Evolutionary conservation across 225 moss, liverwort and hornwort genomes (phyloP).

Genomic region (Climacium dendroides): DNA sequence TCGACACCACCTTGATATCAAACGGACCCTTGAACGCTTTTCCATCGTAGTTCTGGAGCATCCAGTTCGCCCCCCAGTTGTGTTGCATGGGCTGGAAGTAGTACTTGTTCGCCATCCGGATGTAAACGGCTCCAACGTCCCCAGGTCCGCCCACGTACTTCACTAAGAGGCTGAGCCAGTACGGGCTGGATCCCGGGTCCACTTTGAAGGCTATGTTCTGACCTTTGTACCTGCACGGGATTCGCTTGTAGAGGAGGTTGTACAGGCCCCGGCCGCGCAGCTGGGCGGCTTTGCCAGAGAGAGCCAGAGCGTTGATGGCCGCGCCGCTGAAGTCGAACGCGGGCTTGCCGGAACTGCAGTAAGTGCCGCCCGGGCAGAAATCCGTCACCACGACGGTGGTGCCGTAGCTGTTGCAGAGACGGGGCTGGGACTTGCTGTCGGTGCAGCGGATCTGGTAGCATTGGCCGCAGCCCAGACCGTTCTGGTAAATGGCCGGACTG

Average conservation of each 20-base stretch:
- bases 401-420: conserved; percentile 2
- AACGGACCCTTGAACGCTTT: conserved; percentile 13
- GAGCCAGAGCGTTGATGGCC: conserved; percentile 9
- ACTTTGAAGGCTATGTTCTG: conserved; percentile 19
- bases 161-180: conserved; percentile 19
- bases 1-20: conserved; percentile 12
- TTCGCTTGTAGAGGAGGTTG: conserved; percentile 12
- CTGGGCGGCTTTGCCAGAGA: background rate
- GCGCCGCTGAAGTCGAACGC: conserved; percentile 37
- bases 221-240: conserved; percentile 11
- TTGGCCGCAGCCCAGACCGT: conserved; percentile 5
- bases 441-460: conserved; percentile 10
- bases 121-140: conserved; percentile 1
- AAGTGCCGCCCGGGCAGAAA: conserved; percentile 20
- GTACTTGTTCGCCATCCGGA: conserved; percentile 3
- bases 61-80: conserved; percentile 33
- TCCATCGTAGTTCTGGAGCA: conserved; percentile 9
- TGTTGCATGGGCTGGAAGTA: conserved; percentile 10
- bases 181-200: conserved; percentile 11
- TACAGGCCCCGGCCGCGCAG: conserved; percentile 13
- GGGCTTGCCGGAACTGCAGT: conserved; percentile 20
- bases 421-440: background rate
- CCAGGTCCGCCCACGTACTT: conserved; percentile 35
- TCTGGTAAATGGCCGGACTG: background rate
- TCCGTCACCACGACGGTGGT: conserved; percentile 25